A percentile compares a stretch with the other conserved stretches of the same genome.
Evolutionary conservation across 2,329 filamentous ascomycete genomes (phyloP).

Genomic region (Cytospora mali): DNA sequence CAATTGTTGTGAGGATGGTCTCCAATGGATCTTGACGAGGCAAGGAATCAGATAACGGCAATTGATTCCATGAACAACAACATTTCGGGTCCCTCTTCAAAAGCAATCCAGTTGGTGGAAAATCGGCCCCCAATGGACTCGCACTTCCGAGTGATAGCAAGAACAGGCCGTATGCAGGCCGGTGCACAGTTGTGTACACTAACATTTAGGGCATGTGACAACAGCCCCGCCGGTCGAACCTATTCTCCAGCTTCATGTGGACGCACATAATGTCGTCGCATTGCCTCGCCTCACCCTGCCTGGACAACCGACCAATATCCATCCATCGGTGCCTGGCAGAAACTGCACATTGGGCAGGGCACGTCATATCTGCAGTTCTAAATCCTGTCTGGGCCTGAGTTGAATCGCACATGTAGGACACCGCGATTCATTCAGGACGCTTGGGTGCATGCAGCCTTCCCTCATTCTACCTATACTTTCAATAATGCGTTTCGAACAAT

Average conservation of each 20-base stretch:
- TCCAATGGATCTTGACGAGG: constrained; percentile 36
- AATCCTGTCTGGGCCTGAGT: not conserved
- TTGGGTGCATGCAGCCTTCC: not conserved
- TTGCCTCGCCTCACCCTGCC: not conserved
- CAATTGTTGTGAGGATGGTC: constrained; percentile 25
- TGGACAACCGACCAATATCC: not conserved
- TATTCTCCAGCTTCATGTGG: not conserved
- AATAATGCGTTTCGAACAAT: not conserved
- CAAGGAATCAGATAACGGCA: constrained; percentile 27
- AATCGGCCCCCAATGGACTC: not conserved
- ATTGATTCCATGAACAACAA: constrained; percentile 29
- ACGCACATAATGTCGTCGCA: not conserved
- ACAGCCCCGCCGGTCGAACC: not conserved
- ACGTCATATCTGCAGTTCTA: constrained; percentile 2
- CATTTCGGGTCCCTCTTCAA: not conserved
- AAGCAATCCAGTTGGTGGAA: not conserved
- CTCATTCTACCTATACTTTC: not conserved
- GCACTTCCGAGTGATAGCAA: not conserved
- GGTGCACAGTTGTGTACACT: not conserved
- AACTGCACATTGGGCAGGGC: constrained; percentile 3
- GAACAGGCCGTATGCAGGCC: not conserved
- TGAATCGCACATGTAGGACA: not conserved
- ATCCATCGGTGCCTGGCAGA: constrained; percentile 1
- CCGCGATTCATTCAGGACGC: not conserved
- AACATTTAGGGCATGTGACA: not conserved